Conservation (phyloP, 2,329 filamentous ascomycete genomes). For the Ophiostoma montium region DNA sequence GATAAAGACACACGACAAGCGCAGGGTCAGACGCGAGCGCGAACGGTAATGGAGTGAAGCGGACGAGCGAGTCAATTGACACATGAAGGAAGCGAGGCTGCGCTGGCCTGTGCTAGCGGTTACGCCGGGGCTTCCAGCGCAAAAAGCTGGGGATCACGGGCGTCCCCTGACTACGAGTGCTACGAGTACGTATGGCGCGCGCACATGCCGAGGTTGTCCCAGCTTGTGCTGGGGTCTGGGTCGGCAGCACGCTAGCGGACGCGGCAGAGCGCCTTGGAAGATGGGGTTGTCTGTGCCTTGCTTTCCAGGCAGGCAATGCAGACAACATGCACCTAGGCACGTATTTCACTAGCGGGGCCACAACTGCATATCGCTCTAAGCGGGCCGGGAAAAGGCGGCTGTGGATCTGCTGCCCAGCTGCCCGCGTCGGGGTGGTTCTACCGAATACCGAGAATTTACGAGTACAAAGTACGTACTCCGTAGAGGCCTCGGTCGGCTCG, state of each 20-base stretch:
- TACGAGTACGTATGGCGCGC: no score
- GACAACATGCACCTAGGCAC: not conserved
- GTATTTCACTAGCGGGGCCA: no score
- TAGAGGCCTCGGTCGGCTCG: slow-evolving; percentile 1
- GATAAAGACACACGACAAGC: not conserved
- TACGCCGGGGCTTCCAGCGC: no score
- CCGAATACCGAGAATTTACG: slow-evolving; percentile 1
- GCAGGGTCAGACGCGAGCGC: no score
- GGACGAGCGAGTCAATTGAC: not conserved
- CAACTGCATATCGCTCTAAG: not conserved
- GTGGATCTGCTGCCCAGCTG: no score
- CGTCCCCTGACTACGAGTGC: no score
- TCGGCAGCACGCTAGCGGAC: slow-evolving; percentile 1
- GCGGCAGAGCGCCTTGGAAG: not conserved
- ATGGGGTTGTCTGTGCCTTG: not conserved
- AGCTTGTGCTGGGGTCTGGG: not conserved
- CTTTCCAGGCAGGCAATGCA: not conserved
- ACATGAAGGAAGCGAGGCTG: slow-evolving; percentile 1
- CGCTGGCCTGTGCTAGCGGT: not conserved
- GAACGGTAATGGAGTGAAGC: not conserved
- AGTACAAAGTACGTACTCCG: no score
- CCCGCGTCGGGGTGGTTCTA: not conserved
- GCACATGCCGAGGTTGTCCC: slow-evolving; percentile 8
- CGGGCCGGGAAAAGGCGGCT: not conserved
- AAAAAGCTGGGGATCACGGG: slow-evolving; percentile 3